These are phyloP conservation scores for Monilinia polystroma DNA, from an alignment of 2,329 filamentous ascomycete species.

Conservation along the genomic window DNA sequence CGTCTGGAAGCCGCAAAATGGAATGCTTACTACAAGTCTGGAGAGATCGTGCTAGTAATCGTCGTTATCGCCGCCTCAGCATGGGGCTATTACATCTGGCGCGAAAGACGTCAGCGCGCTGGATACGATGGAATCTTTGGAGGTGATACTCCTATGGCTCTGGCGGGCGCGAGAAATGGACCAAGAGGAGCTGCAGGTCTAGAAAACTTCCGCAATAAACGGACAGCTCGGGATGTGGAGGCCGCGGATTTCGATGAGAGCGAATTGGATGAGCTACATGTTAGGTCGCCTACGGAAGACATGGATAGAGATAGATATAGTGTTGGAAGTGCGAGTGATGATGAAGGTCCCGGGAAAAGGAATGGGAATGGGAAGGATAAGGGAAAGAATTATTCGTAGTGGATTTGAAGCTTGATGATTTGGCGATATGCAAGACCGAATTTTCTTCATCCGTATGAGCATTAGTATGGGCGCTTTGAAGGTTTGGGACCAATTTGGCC, in stretches of 20 bases:
- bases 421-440: not conserved
- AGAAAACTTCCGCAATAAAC: constrained; percentile 50
- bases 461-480: constrained; percentile 11
- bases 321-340: constrained; percentile 57
- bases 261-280: constrained; percentile 61
- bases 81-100: constrained; percentile 66
- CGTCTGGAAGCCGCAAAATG: constrained; percentile 66
- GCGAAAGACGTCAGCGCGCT: constrained; percentile 54
- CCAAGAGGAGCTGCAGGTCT: constrained; percentile 42
- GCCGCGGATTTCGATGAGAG: constrained; percentile 65
- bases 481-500: not conserved
- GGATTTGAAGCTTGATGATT: constrained; percentile 11
- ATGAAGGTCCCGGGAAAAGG: constrained; percentile 42
- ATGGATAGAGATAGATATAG: constrained; percentile 53
- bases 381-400: constrained; percentile 24
- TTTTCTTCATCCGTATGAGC: not conserved
- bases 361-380: constrained; percentile 32
- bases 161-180: constrained; percentile 34
- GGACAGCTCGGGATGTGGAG: constrained; percentile 55
- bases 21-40: constrained; percentile 70
- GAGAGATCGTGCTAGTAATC: constrained; percentile 66
- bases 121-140: constrained; percentile 51
- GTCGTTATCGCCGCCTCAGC: constrained; percentile 61
- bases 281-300: constrained; percentile 37
- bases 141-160: constrained; percentile 36